Conservation (phyloP, 257 asterid genomes). For the Scutellaria baicalensis region DNA sequence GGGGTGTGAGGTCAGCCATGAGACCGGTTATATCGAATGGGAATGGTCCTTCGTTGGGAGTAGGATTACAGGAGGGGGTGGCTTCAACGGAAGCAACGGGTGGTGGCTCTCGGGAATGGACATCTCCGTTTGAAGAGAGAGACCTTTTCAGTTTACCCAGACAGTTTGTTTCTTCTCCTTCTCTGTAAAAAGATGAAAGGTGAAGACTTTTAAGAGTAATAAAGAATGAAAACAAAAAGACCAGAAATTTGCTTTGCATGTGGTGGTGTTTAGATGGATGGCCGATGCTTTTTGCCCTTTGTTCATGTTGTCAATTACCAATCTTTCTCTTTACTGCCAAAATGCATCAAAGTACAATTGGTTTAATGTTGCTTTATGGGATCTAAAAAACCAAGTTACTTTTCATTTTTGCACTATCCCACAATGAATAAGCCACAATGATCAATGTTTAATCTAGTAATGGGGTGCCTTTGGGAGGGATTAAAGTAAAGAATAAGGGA, state of each 20-base stretch:
- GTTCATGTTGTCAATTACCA: constrained; percentile 27
- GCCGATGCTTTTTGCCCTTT: no score
- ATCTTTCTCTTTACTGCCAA: background rate
- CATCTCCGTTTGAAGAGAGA: constrained; percentile 87
- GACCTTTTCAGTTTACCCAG: constrained; percentile 84
- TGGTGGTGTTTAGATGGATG: constrained; percentile 26
- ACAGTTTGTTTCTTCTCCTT: constrained; percentile 89
- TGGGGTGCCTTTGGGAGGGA: no score
- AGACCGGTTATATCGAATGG: constrained; percentile 42
- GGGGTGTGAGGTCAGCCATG: constrained; percentile 39
- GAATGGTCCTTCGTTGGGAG: constrained; percentile 17
- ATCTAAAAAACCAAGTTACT: no score
- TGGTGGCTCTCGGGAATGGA: constrained; percentile 73
- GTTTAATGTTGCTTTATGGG: no score
- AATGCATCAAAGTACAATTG: no score
- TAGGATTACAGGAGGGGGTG: constrained; percentile 28
- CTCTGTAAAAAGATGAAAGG: constrained; percentile 43
- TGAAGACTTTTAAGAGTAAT: constrained; percentile 17
- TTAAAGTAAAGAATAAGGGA: no score
- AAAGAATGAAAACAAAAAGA: constrained; percentile 24
- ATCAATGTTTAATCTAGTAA: no score
- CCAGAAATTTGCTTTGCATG: constrained; percentile 16
- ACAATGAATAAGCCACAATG: no score
- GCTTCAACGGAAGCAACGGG: constrained; percentile 23
- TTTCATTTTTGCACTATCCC: no score